Percentiles rank a stretch among this genome's conserved stretches.
phyloP scores from a whole-genome alignment of 2,329 filamentous ascomycete species.

The Aureobasidium sp. region DNA sequence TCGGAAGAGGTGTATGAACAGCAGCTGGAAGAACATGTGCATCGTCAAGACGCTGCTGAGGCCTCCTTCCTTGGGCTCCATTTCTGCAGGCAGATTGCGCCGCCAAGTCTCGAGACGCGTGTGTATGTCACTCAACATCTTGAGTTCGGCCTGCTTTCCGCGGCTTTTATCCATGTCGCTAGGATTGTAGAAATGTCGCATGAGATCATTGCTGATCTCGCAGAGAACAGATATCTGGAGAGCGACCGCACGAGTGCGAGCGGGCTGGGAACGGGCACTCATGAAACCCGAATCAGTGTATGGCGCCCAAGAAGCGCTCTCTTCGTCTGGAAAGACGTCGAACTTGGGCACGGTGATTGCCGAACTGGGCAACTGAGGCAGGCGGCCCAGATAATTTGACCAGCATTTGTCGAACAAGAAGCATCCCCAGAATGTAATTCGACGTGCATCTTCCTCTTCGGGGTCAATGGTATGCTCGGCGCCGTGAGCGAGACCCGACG shows the following conservation, averaged over 20 bases:
- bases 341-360: slow-evolving; percentile 81
- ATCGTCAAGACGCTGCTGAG: slow-evolving; percentile 73
- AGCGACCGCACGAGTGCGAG: slow-evolving; percentile 72
- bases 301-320: slow-evolving; percentile 77
- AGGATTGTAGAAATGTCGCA: slow-evolving; percentile 79
- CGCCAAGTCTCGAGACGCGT: slow-evolving; percentile 86
- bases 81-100: slow-evolving; percentile 71
- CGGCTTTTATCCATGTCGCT: slow-evolving; percentile 52
- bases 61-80: slow-evolving; percentile 84
- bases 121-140: slow-evolving; percentile 87
- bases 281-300: slow-evolving; percentile 80
- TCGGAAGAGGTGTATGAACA: slow-evolving; percentile 92
- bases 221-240: slow-evolving; percentile 76
- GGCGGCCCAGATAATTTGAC: slow-evolving; percentile 90
- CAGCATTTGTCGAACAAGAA: slow-evolving; percentile 99
- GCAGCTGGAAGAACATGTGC: slow-evolving; percentile 97
- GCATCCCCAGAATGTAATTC: slow-evolving; percentile 95
- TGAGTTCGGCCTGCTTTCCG: slow-evolving; percentile 77
- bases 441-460: slow-evolving; percentile 77
- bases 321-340: slow-evolving; percentile 84
- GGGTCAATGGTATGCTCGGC: slow-evolving; percentile 60
- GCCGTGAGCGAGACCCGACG: slow-evolving; percentile 54
- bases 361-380: slow-evolving; percentile 75
- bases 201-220: slow-evolving; percentile 87
- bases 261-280: slow-evolving; percentile 66